A percentile compares a stretch with the other conserved stretches of the same genome.
Conservation (phyloP, 1,284 basidiomycete species). For the Golubevia pallescens region DNA sequence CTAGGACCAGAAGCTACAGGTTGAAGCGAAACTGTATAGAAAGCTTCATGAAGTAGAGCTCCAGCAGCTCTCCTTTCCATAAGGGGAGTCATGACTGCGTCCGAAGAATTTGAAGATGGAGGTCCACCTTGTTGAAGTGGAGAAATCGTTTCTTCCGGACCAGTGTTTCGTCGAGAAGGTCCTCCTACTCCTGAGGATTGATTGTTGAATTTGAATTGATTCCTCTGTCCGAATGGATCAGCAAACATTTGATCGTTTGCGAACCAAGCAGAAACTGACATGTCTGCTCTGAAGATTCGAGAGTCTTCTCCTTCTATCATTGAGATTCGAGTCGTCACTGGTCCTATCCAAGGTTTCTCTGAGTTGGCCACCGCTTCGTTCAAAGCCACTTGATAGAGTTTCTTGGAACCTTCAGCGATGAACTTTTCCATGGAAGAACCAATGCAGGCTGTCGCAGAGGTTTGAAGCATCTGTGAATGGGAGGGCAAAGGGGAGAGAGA, state of each 20-base stretch:
- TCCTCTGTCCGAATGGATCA: neutral
- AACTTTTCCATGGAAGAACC: constrained; percentile 42
- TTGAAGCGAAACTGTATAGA: constrained; percentile 40
- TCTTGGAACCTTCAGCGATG: constrained; percentile 17
- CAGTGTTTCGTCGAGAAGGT: too few relatives aligned
- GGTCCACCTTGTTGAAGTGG: too few relatives aligned
- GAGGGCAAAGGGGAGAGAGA: neutral
- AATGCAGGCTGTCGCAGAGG: constrained; percentile 11
- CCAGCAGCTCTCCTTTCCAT: neutral
- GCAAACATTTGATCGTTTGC: constrained; percentile 43
- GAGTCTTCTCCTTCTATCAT: constrained; percentile 32
- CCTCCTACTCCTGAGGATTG: neutral
- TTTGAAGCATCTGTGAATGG: constrained; percentile 2
- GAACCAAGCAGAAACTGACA: constrained; percentile 49
- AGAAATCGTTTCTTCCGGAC: too few relatives aligned
- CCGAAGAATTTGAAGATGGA: too few relatives aligned
- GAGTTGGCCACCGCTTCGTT: constrained; percentile 26
- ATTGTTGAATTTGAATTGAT: neutral
- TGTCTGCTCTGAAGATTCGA: constrained; percentile 29
- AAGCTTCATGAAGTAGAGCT: constrained; percentile 36
- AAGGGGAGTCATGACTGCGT: too few relatives aligned
- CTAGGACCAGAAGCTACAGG: constrained; percentile 7
- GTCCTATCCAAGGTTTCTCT: constrained; percentile 27
- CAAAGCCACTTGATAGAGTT: constrained; percentile 22
- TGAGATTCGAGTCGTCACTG: constrained; percentile 36